Percentiles rank a stretch among this genome's conserved stretches.
phyloP scores from a whole-genome alignment of 1,284 basidiomycete species.

The Cerioporus squamosus region DNA sequence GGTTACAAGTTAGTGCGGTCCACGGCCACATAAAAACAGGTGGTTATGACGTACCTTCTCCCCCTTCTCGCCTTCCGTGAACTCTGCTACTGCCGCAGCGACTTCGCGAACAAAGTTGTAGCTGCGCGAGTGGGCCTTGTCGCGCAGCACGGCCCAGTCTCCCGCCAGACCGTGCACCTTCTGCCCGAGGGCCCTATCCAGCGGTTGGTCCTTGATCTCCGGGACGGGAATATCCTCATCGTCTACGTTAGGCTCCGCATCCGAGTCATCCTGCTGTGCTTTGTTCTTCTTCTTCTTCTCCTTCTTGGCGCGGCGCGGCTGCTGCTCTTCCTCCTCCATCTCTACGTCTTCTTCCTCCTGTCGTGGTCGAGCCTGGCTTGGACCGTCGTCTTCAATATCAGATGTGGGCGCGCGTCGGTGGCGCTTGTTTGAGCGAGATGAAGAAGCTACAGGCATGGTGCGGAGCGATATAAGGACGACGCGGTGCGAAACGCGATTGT shows the following conservation, averaged over 20 bases:
- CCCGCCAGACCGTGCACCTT: slow-evolving; percentile 57
- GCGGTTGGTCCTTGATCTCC: slow-evolving; percentile 62
- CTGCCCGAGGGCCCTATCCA: slow-evolving; percentile 51
- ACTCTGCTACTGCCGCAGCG: slow-evolving; percentile 65
- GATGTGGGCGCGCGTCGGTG: slow-evolving; percentile 44
- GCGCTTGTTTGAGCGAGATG: slow-evolving; percentile 44
- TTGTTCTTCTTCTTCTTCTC: slow-evolving; percentile 45
- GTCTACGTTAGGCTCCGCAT: slow-evolving; percentile 23
- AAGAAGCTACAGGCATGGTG: slow-evolving; percentile 49
- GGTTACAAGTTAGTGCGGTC: not conserved
- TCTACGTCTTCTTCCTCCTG: slow-evolving; percentile 51
- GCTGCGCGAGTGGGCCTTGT: slow-evolving; percentile 46
- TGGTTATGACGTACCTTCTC: slow-evolving; percentile 47
- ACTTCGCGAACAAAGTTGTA: slow-evolving; percentile 56
- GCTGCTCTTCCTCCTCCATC: slow-evolving; percentile 46
- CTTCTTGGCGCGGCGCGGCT: slow-evolving; percentile 37
- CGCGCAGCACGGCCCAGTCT: slow-evolving; percentile 63
- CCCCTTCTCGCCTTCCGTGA: slow-evolving; percentile 55
- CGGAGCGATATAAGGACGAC: not conserved
- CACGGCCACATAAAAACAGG: not conserved
- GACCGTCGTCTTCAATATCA: slow-evolving; percentile 65
- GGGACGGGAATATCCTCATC: slow-evolving; percentile 32
- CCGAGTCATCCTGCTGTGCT: slow-evolving; percentile 41
- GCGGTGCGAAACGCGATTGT: slow-evolving; percentile 10
- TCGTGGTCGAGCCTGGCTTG: slow-evolving; percentile 38